Conservation (phyloP, 306 rosid genomes). For the Pterocarpus macrocarpus region DNA sequence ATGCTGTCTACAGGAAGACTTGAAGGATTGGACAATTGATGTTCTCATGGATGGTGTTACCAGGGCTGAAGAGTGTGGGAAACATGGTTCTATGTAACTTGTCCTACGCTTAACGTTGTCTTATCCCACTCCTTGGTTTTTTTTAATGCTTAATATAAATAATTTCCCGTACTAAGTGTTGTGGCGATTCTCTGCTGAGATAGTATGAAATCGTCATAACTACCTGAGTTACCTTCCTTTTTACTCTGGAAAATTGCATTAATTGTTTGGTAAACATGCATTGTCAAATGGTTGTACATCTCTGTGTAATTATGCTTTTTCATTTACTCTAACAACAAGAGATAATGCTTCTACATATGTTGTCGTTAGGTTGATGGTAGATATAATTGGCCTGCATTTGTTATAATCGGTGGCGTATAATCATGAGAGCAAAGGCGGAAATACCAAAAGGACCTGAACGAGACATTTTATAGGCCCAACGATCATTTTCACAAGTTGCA, state of each 20-base stretch:
- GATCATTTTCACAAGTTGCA: constrained; percentile 13
- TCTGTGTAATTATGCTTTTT: not conserved
- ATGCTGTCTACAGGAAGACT: constrained; percentile 63
- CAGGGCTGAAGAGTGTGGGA: constrained; percentile 69
- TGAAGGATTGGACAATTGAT: constrained; percentile 87
- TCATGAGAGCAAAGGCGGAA: not conserved
- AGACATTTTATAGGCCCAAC: not conserved
- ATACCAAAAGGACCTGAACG: not conserved
- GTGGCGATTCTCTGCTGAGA: constrained; percentile 26
- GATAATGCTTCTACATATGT: not conserved
- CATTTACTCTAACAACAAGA: not conserved
- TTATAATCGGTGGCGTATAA: not conserved
- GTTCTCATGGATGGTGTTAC: constrained; percentile 72
- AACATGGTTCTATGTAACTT: constrained; percentile 49
- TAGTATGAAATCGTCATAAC: constrained; percentile 2
- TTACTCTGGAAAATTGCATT: constrained; percentile 23
- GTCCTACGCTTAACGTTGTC: constrained; percentile 12
- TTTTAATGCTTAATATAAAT: not conserved
- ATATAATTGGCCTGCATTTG: not conserved
- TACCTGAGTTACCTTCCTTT: constrained; percentile 4
- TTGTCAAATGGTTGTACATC: not conserved
- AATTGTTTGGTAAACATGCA: constrained; percentile 25
- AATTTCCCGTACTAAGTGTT: constrained; percentile 14
- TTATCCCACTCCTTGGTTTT: not conserved
- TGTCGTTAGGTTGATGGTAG: not conserved